phyloP scores from a whole-genome alignment of 23 red algal species.

The Gracilaria domingensis region DNA sequence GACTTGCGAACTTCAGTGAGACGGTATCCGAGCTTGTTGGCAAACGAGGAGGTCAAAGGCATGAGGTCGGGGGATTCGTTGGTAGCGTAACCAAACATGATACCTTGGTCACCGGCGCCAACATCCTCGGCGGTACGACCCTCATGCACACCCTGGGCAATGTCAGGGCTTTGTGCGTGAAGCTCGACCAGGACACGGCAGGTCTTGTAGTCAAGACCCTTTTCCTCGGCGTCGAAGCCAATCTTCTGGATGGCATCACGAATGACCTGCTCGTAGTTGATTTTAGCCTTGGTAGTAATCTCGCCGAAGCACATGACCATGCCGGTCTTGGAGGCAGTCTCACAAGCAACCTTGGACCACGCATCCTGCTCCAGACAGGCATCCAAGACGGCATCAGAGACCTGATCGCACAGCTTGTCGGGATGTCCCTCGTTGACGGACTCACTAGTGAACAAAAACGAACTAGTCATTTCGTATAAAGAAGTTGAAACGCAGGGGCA shows the following conservation, averaged over 20 bases:
- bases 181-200: constrained; percentile 96
- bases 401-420: constrained; percentile 99
- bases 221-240: constrained; percentile 97
- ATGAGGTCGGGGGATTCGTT: constrained; percentile 89
- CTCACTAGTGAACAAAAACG: constrained; percentile 98
- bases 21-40: constrained; percentile 92
- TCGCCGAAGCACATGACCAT: constrained; percentile 99
- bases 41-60: constrained; percentile 91
- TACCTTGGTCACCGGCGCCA: constrained; percentile 97
- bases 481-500: not conserved
- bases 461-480: constrained; percentile 23
- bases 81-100: constrained; percentile 99
- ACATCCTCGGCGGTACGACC: constrained; percentile 87
- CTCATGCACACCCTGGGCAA: constrained; percentile 94
- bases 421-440: constrained; percentile 99
- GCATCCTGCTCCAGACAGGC: constrained; percentile 93
- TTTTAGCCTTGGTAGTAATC: constrained; percentile 92
- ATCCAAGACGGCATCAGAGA: constrained; percentile 97
- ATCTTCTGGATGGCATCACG: constrained; percentile 93
- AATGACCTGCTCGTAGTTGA: constrained; percentile 96
- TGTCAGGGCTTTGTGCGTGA: constrained; percentile 92
- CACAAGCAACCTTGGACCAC: constrained; percentile 94
- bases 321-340: constrained; percentile 97
- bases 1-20: constrained; percentile 97
- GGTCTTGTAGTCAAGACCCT: constrained; percentile 98